Evolutionary conservation across 495 filamentous ascomycete species (phyloP).

Genomic region (Talaromyces ruber): DNA sequence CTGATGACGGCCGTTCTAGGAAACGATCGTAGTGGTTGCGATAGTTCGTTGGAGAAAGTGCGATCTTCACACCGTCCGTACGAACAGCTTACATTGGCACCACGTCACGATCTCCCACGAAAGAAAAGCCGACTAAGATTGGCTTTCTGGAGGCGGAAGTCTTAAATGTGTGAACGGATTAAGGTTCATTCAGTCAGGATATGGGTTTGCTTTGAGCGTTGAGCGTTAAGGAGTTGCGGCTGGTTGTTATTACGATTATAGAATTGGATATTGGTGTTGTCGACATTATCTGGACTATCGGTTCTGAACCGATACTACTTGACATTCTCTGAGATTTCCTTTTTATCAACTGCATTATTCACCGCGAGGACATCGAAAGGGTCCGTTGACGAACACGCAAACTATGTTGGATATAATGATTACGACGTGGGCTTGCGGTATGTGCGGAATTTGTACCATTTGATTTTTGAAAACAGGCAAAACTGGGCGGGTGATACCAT

Average conservation of each 20-base stretch:
- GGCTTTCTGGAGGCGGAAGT: slow-evolving; percentile 36
- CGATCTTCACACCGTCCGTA: background rate
- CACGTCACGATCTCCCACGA: slow-evolving; percentile 18
- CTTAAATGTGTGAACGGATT: background rate
- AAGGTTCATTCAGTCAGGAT: background rate
- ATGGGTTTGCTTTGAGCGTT: background rate
- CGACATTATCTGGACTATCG: background rate
- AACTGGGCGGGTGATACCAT: background rate
- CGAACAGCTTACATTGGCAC: background rate
- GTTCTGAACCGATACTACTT: background rate
- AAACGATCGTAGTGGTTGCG: slow-evolving; percentile 20
- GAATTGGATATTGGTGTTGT: background rate
- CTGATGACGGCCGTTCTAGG: slow-evolving; percentile 13
- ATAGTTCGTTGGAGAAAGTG: background rate
- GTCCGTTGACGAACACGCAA: background rate
- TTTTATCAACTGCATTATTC: background rate
- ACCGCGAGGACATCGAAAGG: background rate
- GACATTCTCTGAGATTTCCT: background rate
- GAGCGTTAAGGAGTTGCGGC: background rate
- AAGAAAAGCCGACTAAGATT: slow-evolving; percentile 34
- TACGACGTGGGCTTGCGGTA: background rate
- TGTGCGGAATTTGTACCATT: background rate
- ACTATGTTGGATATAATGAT: background rate
- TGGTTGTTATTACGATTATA: slow-evolving; percentile 1
- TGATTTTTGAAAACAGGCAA: background rate